Evolutionary conservation across 768 basidiomycete species (phyloP).

Genomic region (Holtermannia corniformis): DNA sequence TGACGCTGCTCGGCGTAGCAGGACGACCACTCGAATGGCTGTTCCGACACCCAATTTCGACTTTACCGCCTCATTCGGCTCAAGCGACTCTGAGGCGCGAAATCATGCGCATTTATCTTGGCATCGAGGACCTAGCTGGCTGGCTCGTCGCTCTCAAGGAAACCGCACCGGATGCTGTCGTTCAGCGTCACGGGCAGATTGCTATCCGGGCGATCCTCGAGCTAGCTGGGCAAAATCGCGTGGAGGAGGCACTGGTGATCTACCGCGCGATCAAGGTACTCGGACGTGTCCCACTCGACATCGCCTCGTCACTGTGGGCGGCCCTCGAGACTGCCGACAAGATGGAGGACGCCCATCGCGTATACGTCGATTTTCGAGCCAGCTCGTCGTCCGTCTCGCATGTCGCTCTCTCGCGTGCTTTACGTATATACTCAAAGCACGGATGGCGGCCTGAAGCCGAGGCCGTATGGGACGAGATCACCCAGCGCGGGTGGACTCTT

Average conservation of each 20-base stretch:
- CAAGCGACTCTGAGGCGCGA: neutral
- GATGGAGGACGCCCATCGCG: neutral
- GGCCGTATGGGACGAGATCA: slow-evolving; percentile 5
- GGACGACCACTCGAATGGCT: neutral
- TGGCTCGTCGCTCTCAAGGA: neutral
- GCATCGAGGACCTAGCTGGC: neutral
- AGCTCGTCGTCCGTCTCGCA: neutral
- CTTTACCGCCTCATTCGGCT: neutral
- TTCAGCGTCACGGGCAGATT: neutral
- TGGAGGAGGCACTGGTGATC: neutral
- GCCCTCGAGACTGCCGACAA: neutral
- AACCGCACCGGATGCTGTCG: neutral
- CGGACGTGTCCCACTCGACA: neutral
- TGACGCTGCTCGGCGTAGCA: neutral
- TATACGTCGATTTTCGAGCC: neutral
- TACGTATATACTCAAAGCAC: slow-evolving; percentile 2
- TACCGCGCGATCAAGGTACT: neutral
- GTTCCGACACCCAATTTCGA: neutral
- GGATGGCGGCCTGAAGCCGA: slow-evolving; percentile 7
- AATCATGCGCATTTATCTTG: neutral
- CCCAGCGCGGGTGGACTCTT: neutral
- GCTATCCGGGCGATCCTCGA: neutral
- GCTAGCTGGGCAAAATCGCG: neutral
- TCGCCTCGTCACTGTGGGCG: neutral
- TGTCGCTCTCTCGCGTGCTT: slow-evolving; percentile 3